These are phyloP conservation scores for Stereocaulon alpinum DNA, from an alignment of 495 filamentous ascomycete species.

Conservation along the genomic window DNA sequence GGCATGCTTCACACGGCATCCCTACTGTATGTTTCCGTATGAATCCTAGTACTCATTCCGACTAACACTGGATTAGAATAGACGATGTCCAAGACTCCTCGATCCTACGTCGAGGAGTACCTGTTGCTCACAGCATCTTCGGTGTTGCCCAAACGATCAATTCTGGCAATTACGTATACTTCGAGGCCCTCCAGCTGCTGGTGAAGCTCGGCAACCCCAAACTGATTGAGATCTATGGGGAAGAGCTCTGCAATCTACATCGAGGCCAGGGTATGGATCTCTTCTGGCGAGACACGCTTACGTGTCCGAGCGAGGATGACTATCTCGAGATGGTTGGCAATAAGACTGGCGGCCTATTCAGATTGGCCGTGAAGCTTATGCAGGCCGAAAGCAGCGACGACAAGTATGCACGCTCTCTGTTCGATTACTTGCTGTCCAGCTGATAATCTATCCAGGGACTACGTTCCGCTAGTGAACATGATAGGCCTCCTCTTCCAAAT, in stretches of 20 bases:
- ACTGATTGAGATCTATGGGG: slow-evolving; percentile 68
- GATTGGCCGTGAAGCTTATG: slow-evolving; percentile 91
- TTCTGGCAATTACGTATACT: slow-evolving; percentile 94
- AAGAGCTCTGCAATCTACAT: slow-evolving; percentile 89
- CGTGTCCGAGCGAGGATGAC: slow-evolving; percentile 87
- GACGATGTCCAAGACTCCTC: slow-evolving; percentile 89
- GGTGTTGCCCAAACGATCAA: slow-evolving; percentile 96
- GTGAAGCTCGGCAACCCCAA: slow-evolving; percentile 61
- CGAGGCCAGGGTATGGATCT: slow-evolving; percentile 96
- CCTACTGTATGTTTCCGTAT: slow-evolving; percentile 46
- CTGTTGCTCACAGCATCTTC: slow-evolving; percentile 91
- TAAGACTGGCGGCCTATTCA: slow-evolving; percentile 94
- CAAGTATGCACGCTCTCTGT: slow-evolving; percentile 32
- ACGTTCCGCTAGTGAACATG: slow-evolving; percentile 76
- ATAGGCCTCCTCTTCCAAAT: slow-evolving; percentile 94
- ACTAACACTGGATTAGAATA: slow-evolving; percentile 38
- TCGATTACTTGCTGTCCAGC: not conserved
- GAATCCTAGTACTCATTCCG: not conserved
- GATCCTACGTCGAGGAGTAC: slow-evolving; percentile 71
- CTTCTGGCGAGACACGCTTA: slow-evolving; percentile 91
- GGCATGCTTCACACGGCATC: slow-evolving; percentile 92
- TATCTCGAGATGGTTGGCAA: slow-evolving; percentile 99
- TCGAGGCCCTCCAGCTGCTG: slow-evolving; percentile 74
- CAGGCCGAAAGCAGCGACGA: slow-evolving; percentile 65
- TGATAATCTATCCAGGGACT: slow-evolving; percentile 40